These are phyloP conservation scores for Phytopythium ostracodes DNA, from an alignment of 352 stramenopile species.

Conservation along the genomic window DNA sequence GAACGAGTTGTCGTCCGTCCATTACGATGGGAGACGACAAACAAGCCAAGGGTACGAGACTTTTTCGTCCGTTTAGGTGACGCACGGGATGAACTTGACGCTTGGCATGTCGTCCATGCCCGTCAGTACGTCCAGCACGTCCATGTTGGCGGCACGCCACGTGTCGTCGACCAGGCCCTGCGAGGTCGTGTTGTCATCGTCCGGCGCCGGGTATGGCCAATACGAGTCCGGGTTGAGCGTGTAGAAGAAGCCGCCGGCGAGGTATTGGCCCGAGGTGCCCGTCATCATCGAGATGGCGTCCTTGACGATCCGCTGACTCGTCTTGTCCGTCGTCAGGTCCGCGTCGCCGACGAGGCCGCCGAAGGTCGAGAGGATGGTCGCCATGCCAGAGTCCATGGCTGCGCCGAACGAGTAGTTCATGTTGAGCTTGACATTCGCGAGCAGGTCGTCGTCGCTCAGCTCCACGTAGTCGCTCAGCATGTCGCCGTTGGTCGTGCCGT, in stretches of 20 bases:
- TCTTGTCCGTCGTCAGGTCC: constrained; percentile 54
- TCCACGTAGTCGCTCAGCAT: constrained; percentile 66
- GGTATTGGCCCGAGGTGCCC: constrained; percentile 29
- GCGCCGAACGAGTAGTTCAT: constrained; percentile 84
- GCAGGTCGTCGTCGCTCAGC: constrained; percentile 41
- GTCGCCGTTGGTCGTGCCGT: constrained; percentile 37
- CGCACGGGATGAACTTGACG: constrained; percentile 67
- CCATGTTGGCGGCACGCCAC: constrained; percentile 69
- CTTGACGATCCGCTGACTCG: constrained; percentile 67
- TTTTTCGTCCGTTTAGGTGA: constrained; percentile 15
- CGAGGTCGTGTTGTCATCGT: constrained; percentile 43
- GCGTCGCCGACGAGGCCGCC: constrained; percentile 61
- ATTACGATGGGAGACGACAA: neutral
- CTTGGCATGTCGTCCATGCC: constrained; percentile 65
- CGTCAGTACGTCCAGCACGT: constrained; percentile 51
- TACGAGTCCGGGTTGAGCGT: constrained; percentile 74
- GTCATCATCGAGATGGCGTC: constrained; percentile 64
- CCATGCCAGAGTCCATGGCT: constrained; percentile 50
- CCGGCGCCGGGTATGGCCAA: constrained; percentile 74
- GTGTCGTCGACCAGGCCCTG: constrained; percentile 68
- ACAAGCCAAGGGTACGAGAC: neutral
- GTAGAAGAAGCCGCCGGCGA: constrained; percentile 80
- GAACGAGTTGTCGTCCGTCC: neutral
- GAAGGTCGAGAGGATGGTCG: constrained; percentile 79
- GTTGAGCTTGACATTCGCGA: constrained; percentile 60